These are phyloP conservation scores for Iris pallida DNA, from an alignment of 116 monocot species.

Conservation along the genomic window DNA sequence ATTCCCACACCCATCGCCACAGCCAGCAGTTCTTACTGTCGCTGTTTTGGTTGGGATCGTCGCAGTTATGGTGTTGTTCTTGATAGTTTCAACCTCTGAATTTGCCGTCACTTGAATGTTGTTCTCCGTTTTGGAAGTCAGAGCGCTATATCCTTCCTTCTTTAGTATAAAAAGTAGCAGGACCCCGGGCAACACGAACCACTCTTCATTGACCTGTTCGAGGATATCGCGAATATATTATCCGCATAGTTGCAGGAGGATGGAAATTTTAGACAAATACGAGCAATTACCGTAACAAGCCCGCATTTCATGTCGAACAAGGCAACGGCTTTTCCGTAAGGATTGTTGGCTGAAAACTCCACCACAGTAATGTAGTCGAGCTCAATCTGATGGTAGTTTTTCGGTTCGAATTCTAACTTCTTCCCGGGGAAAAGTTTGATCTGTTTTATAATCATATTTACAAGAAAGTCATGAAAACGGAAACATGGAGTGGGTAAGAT, in stretches of 20 bases:
- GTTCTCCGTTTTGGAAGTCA: conserved; percentile 7
- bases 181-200: conserved; percentile 63
- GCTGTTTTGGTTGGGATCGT: too few relatives aligned
- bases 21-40: conserved; percentile 2
- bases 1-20: conserved; percentile 10
- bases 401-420: conserved; percentile 65
- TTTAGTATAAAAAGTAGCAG: conserved; percentile 54
- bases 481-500: too few relatives aligned
- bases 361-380: conserved; percentile 57
- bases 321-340: conserved; percentile 74
- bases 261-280: background rate
- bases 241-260: background rate
- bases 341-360: conserved; percentile 54
- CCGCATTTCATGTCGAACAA: conserved; percentile 52
- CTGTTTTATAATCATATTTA: conserved; percentile 15
- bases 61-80: background rate
- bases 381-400: conserved; percentile 26
- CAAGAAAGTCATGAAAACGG: too few relatives aligned
- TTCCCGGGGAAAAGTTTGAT: conserved; percentile 66
- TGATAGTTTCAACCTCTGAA: background rate
- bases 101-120: conserved; percentile 7
- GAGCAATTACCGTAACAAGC: conserved; percentile 42
- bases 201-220: conserved; percentile 59
- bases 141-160: conserved; percentile 21
- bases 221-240: background rate